Percentiles rank a stretch among this genome's conserved stretches.
phyloP scores from a whole-genome alignment of 176 grass and related monocot species.

The Zizania latifolia region DNA sequence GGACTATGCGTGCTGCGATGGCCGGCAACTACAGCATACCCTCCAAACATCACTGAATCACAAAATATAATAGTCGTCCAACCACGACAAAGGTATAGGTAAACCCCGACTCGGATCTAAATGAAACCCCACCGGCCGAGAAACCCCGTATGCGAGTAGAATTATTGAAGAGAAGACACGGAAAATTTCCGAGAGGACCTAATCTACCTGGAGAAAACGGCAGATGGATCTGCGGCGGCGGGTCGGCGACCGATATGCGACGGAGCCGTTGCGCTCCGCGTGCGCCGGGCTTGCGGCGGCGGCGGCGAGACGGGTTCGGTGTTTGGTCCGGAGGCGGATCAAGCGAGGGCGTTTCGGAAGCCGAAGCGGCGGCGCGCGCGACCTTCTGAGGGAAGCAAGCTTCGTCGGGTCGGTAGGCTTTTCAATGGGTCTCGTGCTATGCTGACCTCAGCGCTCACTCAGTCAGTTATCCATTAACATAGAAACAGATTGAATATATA shows the following conservation, averaged over 20 bases:
- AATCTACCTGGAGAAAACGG: slow-evolving; percentile 2
- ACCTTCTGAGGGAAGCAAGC: too few relatives aligned
- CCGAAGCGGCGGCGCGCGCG: too few relatives aligned
- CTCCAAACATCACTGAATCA: not conserved
- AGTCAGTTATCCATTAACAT: too few relatives aligned
- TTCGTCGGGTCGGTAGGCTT: too few relatives aligned
- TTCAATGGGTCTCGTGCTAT: too few relatives aligned
- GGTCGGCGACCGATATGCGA: not conserved
- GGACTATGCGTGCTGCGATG: not conserved
- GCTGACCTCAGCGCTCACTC: too few relatives aligned
- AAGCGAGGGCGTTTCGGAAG: too few relatives aligned
- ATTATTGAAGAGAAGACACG: not conserved
- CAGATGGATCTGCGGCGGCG: slow-evolving; percentile 7
- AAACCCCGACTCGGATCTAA: not conserved
- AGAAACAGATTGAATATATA: too few relatives aligned
- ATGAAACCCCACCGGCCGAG: not conserved
- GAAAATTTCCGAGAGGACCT: not conserved
- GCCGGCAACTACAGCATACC: not conserved
- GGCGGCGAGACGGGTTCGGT: not conserved
- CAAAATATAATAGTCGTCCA: not conserved
- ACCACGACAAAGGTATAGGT: not conserved
- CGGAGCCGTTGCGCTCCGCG: not conserved
- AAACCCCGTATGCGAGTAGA: not conserved
- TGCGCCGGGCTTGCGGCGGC: not conserved
- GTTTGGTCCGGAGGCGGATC: too few relatives aligned